Base-by-base conservation (phyloP, 1,139 yeast species). In the Geotrichum klebahnii region DNA sequence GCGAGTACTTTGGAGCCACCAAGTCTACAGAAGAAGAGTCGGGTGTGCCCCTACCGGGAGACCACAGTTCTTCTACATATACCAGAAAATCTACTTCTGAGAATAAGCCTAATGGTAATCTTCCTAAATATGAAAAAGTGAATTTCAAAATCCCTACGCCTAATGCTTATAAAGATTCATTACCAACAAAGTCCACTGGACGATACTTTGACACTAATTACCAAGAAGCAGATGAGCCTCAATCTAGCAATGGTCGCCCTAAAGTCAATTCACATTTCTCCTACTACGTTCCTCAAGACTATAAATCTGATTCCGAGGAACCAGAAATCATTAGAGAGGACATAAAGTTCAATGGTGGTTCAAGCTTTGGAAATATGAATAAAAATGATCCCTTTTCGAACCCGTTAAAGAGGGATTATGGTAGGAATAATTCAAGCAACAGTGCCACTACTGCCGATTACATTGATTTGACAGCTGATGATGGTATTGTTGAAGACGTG, bases 131-230 rank as follows among this genome's bases (percentile, higher is more conserved):
- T 5, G 49, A 38, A 3, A 46, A 46, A 29, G 49, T 46, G 20
- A 32, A 38, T 16, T 35, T 46, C 34, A 38, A 39, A 22, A 39
- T 46, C 22, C 40, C 49, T 5, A 22, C 29, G 29, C 44, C 2
- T 29, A 29, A 5, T 9, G 29, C 2, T 8, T 14, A 4, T n/a
- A 20, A 31, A 10, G 44, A 12, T 5, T 3, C 20, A 3, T 22
- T 40, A 2, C 28, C 3, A 17, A 8, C 35, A 8, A 14, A 28
- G 4, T 40, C 44, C 4, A 40, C 44, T 3, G 44, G 44, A 6
- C 16, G 44, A 19, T 40, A 40, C 17, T 40, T 40, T 29, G 44
- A 40, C 19, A 33, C 16, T 3, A 24, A 24, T 3, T 40, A 29
- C 20, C 44, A 40, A 29, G 35, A 40, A 8, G 32, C 16, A 3